Conservation (phyloP, 306 rosid species). For the Sicyos edulis region DNA sequence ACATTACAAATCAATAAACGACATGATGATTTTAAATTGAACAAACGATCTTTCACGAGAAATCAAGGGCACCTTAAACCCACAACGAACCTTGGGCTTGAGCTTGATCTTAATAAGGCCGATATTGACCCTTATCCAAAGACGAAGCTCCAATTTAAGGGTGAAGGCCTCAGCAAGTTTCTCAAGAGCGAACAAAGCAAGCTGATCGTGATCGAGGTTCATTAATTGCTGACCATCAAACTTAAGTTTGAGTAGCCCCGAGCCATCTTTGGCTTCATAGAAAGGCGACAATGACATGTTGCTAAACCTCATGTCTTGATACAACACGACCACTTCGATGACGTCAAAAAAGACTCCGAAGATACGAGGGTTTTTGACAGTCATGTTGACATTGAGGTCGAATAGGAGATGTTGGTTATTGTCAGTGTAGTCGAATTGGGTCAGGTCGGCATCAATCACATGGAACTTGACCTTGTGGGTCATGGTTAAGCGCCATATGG, state of each 20-base stretch:
- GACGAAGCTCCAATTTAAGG: conserved; percentile 29
- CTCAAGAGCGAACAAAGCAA: conserved; percentile 5
- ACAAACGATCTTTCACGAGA: conserved; percentile 13
- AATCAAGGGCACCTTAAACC: conserved; percentile 36
- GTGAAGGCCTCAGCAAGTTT: conserved; percentile 23
- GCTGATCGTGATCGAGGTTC: background rate
- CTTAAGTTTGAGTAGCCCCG: background rate
- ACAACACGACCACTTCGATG: background rate
- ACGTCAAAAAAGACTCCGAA: background rate
- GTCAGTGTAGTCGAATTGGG: background rate
- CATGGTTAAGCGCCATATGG: background rate
- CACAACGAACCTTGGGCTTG: conserved; percentile 46
- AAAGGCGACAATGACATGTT: background rate
- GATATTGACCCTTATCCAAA: conserved; percentile 34
- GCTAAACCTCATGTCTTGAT: background rate
- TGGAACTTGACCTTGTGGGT: background rate
- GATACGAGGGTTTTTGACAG: background rate
- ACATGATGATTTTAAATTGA: conserved; percentile 27
- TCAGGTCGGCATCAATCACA: background rate
- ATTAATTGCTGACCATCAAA: background rate
- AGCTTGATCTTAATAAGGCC: conserved; percentile 29
- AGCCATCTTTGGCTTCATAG: background rate
- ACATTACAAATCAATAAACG: conserved; percentile 28
- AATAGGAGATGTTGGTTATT: background rate
- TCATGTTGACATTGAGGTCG: background rate